Base-by-base conservation (phyloP, 805 yeast species). In the Brettanomyces bruxellensis region DNA sequence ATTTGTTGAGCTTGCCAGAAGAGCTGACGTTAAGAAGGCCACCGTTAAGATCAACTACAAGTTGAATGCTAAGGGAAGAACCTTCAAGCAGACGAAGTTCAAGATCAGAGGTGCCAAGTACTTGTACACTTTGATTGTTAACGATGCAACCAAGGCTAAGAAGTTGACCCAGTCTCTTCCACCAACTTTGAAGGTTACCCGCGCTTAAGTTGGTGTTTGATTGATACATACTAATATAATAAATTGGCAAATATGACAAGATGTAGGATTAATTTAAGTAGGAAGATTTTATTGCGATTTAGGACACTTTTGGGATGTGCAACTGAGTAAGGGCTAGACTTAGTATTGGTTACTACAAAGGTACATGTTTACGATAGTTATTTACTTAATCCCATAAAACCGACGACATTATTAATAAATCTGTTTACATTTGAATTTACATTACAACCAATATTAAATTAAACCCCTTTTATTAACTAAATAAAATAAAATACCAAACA, bases 91-190 rank as follows among this genome's bases (percentile, higher is more conserved):
- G 76, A 89, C 96, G 78, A 93, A 93, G 78, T 93, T 93, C 90
- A 93, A 93, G 86, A 87, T 93, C 68, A 89, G 98, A 82, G 96
- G 97, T 73, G 67, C 96, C 57, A 88, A 79, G 72, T 72, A 86
- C 79, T 82, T 88, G 69, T 93, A 93, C 86, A 93, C 99, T 63
- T 79, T 91, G 73, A 86, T 86, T 62, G 91, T 93, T 67, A 81
- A 85, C 78, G 98, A 93, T 73, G 85, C 88, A 67, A 84, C 87
- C 72, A 90, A 89, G 82, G 98, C 98, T 66, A 82, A 86, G 84
- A 93, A 93, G 81, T 81, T 93, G 76, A 83, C 86, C 69, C 96
- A 90, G 79, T 86, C 98, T 67, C 80, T 93, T 67, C 97, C 98
- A 72, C 95, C 99, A 71, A 79, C 86, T 65, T 79, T 86, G 73